Evolutionary conservation across 1,139 yeast genomes (phyloP).

Genomic region (Kurtzmaniella quercitrusa): DNA sequence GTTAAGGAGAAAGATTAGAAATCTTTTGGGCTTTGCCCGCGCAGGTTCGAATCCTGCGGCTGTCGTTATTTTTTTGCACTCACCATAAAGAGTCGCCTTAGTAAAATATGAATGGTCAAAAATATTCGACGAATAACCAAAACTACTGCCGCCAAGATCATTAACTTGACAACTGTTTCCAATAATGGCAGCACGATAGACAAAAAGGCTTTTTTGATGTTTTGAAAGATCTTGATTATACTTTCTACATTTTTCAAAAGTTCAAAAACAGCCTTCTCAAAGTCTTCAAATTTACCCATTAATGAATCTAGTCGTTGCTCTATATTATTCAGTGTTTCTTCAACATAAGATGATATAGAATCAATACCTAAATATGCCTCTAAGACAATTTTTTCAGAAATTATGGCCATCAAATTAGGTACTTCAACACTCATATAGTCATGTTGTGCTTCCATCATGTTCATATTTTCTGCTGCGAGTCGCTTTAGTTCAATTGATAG

Average conservation of each 20-base stretch:
- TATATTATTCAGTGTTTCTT: not conserved
- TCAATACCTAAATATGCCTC: not conserved
- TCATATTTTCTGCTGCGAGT: not conserved
- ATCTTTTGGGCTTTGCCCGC: conserved; percentile 35
- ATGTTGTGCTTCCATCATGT: not conserved
- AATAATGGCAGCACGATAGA: no score
- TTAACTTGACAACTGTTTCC: no score
- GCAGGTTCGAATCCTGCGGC: conserved; percentile 38
- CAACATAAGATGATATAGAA: not conserved
- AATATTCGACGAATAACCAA: not conserved
- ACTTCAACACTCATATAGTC: not conserved
- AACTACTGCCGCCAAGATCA: not conserved
- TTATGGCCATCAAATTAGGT: not conserved
- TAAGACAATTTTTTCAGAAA: not conserved
- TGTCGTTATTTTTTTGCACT: conserved; percentile 20
- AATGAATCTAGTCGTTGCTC: not conserved
- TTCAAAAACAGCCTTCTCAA: not conserved
- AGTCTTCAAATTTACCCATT: not conserved
- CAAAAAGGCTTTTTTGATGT: not conserved
- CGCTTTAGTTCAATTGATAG: not conserved
- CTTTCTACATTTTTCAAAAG: not conserved
- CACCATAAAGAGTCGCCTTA: not conserved
- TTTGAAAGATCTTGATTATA: not conserved
- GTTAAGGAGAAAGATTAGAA: conserved; percentile 36
- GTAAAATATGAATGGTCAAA: not conserved